Conservation (phyloP, 2,329 filamentous ascomycete genomes). For the Keithomyces neogunnii region DNA sequence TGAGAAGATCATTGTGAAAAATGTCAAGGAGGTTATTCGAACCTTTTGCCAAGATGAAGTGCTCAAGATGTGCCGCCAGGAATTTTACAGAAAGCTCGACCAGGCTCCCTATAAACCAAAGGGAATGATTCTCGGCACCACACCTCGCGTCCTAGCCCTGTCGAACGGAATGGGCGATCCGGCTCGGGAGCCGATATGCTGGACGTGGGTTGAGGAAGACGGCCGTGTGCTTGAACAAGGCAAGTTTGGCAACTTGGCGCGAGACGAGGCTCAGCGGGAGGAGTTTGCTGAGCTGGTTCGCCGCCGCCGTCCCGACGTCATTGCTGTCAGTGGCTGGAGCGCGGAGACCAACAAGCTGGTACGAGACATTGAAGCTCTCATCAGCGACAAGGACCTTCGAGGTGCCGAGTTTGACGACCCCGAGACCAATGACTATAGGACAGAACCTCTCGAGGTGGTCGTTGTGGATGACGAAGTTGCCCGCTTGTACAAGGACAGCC, state of each 20-base stretch:
- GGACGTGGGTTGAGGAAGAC: slow-evolving; percentile 90
- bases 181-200: slow-evolving; percentile 71
- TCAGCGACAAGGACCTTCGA: slow-evolving; percentile 68
- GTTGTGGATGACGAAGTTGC: slow-evolving; percentile 96
- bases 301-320: slow-evolving; percentile 76
- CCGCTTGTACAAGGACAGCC: slow-evolving; percentile 88
- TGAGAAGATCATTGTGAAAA: slow-evolving; percentile 75
- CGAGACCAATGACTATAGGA: slow-evolving; percentile 66
- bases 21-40: slow-evolving; percentile 88
- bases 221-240: slow-evolving; percentile 83
- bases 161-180: slow-evolving; percentile 76
- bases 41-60: slow-evolving; percentile 92
- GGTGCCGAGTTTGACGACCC: slow-evolving; percentile 75
- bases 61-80: slow-evolving; percentile 78
- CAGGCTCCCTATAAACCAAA: slow-evolving; percentile 95
- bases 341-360: slow-evolving; percentile 80
- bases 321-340: slow-evolving; percentile 81
- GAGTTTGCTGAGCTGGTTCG: slow-evolving; percentile 73
- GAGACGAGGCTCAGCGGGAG: slow-evolving; percentile 57
- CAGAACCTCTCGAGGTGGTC: slow-evolving; percentile 76
- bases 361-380: slow-evolving; percentile 69
- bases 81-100: slow-evolving; percentile 82
- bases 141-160: slow-evolving; percentile 76
- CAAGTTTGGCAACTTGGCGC: slow-evolving; percentile 71
- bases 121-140: slow-evolving; percentile 80